Percentiles rank a stretch among this genome's conserved stretches.
Conservation (phyloP, 495 filamentous ascomycete genomes). For the Hyphodiscus hymeniophilus region DNA sequence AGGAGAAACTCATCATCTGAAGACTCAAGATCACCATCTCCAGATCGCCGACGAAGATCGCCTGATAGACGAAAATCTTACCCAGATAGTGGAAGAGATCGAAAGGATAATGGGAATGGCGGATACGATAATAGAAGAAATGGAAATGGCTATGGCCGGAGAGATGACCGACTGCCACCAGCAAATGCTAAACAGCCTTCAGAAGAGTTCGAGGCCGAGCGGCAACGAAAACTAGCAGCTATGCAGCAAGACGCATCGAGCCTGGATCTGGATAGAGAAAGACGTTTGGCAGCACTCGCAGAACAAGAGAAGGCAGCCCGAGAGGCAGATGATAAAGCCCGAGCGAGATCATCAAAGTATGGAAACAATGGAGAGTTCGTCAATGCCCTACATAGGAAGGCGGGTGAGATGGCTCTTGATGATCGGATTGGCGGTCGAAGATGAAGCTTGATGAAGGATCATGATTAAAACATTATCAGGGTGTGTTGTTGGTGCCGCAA, state of each 20-base stretch:
- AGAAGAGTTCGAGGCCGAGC: constrained; percentile 39
- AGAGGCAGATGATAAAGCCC: constrained; percentile 54
- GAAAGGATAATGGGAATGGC: constrained; percentile 3
- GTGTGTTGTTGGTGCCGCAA: no score
- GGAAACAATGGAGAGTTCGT: constrained; percentile 57
- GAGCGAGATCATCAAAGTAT: constrained; percentile 47
- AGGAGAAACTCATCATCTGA: constrained; percentile 17
- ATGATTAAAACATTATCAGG: constrained; percentile 17
- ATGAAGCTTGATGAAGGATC: constrained; percentile 30
- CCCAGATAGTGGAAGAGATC: constrained; percentile 17
- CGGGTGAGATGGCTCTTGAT: constrained; percentile 46
- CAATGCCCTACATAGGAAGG: constrained; percentile 48
- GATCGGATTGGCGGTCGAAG: constrained; percentile 43
- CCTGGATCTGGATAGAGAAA: constrained; percentile 65
- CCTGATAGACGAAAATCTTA: constrained; percentile 22
- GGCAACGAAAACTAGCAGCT: constrained; percentile 63
- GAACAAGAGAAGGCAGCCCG: constrained; percentile 54
- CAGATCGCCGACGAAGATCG: constrained; percentile 14
- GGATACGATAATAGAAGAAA: constrained; percentile 16
- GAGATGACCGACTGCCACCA: constrained; percentile 19
- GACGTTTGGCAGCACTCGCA: constrained; percentile 59
- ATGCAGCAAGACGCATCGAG: constrained; percentile 84
- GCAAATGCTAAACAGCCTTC: constrained; percentile 3
- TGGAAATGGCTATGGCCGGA: constrained; percentile 17
- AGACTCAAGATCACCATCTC: constrained; percentile 20